A percentile compares a stretch with the other conserved stretches of the same genome.
Conservation (phyloP, 2,329 filamentous ascomycete species). For the Monosporascus sp. region DNA sequence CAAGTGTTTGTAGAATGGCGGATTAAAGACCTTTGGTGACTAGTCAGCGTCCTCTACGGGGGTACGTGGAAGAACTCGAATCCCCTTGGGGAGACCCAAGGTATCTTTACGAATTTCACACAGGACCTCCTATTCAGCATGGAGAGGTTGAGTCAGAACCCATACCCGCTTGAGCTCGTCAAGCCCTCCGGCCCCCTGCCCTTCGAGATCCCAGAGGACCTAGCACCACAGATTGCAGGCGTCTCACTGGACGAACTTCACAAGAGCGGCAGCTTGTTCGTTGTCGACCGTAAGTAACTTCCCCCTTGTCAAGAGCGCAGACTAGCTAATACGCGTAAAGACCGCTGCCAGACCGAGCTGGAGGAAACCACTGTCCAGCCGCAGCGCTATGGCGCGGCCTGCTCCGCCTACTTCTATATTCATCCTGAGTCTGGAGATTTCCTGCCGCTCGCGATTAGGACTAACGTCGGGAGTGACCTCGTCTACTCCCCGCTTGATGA, state of each 20-base stretch:
- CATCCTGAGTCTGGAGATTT: too few relatives aligned
- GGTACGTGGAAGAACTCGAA: slow-evolving; percentile 1
- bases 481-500: too few relatives aligned
- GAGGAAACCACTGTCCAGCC: not conserved
- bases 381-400: too few relatives aligned
- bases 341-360: not conserved
- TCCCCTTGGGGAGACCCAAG: slow-evolving; percentile 8
- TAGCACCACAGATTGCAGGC: slow-evolving; percentile 3
- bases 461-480: too few relatives aligned
- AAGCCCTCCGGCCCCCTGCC: slow-evolving; percentile 10
- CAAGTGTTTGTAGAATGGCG: too few relatives aligned
- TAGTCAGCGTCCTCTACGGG: too few relatives aligned
- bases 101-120: slow-evolving; percentile 25
- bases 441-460: too few relatives aligned
- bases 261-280: not conserved
- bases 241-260: not conserved
- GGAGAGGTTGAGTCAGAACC: slow-evolving; percentile 25
- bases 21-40: too few relatives aligned
- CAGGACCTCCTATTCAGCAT: slow-evolving; percentile 28
- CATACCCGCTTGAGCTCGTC: slow-evolving; percentile 13
- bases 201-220: not conserved
- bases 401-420: too few relatives aligned
- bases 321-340: not conserved
- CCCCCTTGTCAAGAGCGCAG: too few relatives aligned
- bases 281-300: not conserved